Percentiles rank a stretch among this genome's conserved stretches.
Evolutionary conservation across 371 early-diverging fungal species (phyloP).

Genomic region (Rhizopus sp.): DNA sequence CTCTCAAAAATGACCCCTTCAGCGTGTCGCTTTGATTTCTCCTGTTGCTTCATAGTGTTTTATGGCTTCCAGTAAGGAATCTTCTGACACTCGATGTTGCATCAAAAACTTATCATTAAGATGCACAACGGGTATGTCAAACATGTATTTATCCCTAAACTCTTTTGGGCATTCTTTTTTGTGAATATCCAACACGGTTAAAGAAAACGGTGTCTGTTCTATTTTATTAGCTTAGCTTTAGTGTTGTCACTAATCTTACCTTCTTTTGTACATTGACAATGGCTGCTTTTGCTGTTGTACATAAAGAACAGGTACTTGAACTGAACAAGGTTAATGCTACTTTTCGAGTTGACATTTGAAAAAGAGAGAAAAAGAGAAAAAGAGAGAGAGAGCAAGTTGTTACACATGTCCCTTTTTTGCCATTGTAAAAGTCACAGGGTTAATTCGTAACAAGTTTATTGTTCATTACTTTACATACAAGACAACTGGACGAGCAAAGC

Average conservation of each 20-base stretch:
- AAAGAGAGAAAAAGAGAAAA: conserved; percentile 1
- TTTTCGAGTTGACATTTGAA: conserved; percentile 35
- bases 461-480: conserved; percentile 6
- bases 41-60: conserved; percentile 38
- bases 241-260: conserved; percentile 24
- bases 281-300: conserved; percentile 45
- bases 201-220: conserved; percentile 32
- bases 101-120: conserved; percentile 50
- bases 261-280: conserved; percentile 48
- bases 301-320: conserved; percentile 55
- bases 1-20: background rate
- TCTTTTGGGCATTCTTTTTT: conserved; percentile 52
- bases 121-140: conserved; percentile 53
- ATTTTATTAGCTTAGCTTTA: background rate
- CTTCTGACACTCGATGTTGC: conserved; percentile 49
- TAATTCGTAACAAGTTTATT: background rate
- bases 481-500: conserved; percentile 7
- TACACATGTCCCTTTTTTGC: too few relatives aligned
- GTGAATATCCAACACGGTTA: conserved; percentile 47
- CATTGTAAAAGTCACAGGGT: too few relatives aligned
- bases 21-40: conserved; percentile 23
- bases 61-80: conserved; percentile 39
- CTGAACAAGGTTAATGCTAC: conserved; percentile 52
- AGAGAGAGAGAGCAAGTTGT: background rate
- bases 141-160: conserved; percentile 49